phyloP scores from a whole-genome alignment of 2,329 filamentous ascomycete species.

The Hypoxylon sp. region DNA sequence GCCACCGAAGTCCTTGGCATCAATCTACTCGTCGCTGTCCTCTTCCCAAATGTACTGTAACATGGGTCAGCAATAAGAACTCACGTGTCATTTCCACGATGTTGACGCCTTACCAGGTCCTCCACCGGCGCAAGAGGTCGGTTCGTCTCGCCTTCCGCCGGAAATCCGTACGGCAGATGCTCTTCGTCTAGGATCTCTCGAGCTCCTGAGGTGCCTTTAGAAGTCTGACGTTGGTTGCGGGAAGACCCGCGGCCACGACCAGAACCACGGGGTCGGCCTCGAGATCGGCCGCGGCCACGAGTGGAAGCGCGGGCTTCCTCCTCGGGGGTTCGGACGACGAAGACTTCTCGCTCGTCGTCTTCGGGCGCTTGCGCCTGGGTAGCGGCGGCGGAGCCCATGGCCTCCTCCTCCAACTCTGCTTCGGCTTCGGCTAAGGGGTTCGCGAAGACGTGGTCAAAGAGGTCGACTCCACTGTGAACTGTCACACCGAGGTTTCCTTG shows the following conservation, averaged over 20 bases:
- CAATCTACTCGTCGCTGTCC: background rate
- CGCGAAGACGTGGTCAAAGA: constrained; percentile 26
- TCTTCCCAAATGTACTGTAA: background rate
- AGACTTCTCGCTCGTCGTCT: constrained; percentile 3
- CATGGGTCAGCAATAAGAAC: background rate
- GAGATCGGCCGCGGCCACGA: background rate
- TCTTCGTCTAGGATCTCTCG: background rate
- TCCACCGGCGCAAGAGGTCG: constrained; percentile 3
- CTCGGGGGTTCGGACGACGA: background rate
- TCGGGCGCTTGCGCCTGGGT: background rate
- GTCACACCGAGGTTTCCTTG: no score
- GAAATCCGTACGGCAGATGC: constrained; percentile 28
- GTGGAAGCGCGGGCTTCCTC: background rate
- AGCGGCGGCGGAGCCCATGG: background rate
- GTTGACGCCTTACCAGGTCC: background rate
- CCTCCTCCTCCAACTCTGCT: background rate
- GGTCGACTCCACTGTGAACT: background rate
- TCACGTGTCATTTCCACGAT: background rate
- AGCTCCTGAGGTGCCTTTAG: background rate
- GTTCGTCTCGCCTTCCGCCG: background rate
- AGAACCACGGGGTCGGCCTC: background rate
- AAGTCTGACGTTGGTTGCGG: background rate
- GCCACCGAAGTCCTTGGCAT: background rate
- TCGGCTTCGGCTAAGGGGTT: constrained; percentile 1
- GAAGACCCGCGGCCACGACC: constrained; percentile 3